These are phyloP conservation scores for Wallacemonas collosoma DNA, from an alignment of 208 protist species.

Conservation along the genomic window DNA sequence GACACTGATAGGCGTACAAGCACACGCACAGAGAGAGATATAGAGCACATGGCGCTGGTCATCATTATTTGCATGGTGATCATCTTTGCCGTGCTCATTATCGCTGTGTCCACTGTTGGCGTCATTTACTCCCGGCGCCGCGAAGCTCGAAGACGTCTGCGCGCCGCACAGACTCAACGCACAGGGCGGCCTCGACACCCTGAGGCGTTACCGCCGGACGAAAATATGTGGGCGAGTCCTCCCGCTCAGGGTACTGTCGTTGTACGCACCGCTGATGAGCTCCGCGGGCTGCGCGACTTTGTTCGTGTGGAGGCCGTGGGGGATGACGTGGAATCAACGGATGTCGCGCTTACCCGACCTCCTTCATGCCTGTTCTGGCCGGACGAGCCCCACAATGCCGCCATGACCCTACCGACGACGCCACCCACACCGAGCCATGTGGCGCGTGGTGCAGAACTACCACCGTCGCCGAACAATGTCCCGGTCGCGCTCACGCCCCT, in stretches of 20 bases:
- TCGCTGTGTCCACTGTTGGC: conserved; percentile 6
- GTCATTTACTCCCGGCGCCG: conserved; percentile 4
- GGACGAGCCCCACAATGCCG: background rate
- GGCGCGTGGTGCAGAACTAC: background rate
- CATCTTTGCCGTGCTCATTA: conserved; percentile 10
- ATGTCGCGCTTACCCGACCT: background rate
- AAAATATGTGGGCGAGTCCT: conserved; percentile 15
- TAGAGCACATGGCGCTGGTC: background rate
- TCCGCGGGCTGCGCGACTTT: conserved; percentile 15
- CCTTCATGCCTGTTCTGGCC: background rate
- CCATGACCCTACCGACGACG: background rate
- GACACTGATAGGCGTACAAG: too few species aligned
- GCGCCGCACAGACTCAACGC: conserved; percentile 1
- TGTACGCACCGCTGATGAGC: conserved; percentile 21
- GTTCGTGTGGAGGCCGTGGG: conserved; percentile 13
- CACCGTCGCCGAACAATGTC: too few species aligned
- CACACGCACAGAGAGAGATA: background rate
- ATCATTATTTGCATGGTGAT: background rate
- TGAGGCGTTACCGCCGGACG: conserved; percentile 14
- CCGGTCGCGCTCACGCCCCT: background rate
- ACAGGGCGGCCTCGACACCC: conserved; percentile 15
- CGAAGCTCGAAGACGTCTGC: background rate
- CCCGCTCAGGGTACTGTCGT: conserved; percentile 22
- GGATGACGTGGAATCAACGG: conserved; percentile 7
- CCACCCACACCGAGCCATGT: background rate